Percentiles rank a stretch among this genome's conserved stretches.
Evolutionary conservation across 139 green algal genomes (phyloP).

Genomic region (Tetradesmus lagerheimii): DNA sequence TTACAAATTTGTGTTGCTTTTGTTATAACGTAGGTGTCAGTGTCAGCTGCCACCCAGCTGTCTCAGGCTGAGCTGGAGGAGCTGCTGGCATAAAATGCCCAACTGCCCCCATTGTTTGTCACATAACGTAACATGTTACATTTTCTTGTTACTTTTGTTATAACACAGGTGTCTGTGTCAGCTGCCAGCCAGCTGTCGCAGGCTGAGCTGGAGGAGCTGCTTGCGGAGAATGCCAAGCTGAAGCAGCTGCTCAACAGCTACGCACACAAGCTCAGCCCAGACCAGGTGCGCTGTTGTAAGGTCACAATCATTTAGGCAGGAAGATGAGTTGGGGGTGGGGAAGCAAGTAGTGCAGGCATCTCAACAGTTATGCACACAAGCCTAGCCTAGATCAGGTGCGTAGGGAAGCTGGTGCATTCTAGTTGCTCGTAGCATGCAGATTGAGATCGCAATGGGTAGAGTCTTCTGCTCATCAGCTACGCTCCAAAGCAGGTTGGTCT

Average conservation of each 20-base stretch:
- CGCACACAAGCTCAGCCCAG: constrained; percentile 25
- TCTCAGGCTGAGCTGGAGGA: background rate
- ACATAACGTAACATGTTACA: too few relatives aligned
- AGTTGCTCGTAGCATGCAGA: background rate
- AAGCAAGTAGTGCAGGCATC: background rate
- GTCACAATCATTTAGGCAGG: too few relatives aligned
- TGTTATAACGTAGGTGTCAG: background rate
- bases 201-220: constrained; percentile 37
- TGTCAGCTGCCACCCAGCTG: constrained; percentile 1
- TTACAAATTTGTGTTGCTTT: too few relatives aligned
- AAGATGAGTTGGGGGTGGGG: too few relatives aligned
- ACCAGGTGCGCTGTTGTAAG: constrained; percentile 19
- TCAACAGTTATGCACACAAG: background rate
- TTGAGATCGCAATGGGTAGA: background rate
- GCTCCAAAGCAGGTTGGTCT: too few relatives aligned
- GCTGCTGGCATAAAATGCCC: background rate
- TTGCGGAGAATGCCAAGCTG: constrained; percentile 49
- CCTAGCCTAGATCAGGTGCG: background rate
- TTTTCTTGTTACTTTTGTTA: background rate
- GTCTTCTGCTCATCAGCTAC: too few relatives aligned
- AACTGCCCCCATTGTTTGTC: background rate
- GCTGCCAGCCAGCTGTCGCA: constrained; percentile 36
- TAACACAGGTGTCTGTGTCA: background rate
- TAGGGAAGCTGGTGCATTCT: too few relatives aligned
- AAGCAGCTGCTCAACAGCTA: constrained; percentile 45